Evolutionary conservation across 148 eudicot species (phyloP), one percentile per base, ranked within the genome.

Genomic region (Rhododendron vialii): DNA sequence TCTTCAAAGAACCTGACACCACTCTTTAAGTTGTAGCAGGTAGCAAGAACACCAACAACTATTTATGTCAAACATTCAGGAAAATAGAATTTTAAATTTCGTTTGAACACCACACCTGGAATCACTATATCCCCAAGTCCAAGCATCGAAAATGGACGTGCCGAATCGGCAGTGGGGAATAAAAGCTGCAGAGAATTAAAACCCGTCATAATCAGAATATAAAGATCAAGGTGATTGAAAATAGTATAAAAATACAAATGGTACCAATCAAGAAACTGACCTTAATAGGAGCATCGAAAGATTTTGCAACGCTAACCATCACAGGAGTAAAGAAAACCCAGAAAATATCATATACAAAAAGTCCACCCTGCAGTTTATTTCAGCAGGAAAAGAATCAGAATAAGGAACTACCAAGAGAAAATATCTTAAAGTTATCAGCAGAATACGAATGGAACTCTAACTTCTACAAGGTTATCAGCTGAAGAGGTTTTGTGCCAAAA

Each of bases 311-410:
- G 84, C 98, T 95, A 85, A 98, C 99, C 99, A 98, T 98, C 80
- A 98, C 99, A 43, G 99, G 99, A 43, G 99, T 98, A 83, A 98
- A 98, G 91, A 98, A 98, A 35, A 98, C 99, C 99, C 99, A 98
- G 88, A 98, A 98, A 82, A 98, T 94, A 88, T 98, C 99, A 90
- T 98, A 98, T 2, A 98, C 50, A 87, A 98, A 97, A 78, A 97
- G 96, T 73, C 99, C 99, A 87, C 93, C 94, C 99, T 97, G 95
- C 86, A 92, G 82, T 81, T 15, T 82, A 24, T 35, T 59, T 67
- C 38, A 84, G 41, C 78, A 78, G 67, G 35, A 73, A 83, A 18
- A 24, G 3, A 57, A 75, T 35, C 48, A 79, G 81, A 35, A 84
- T 30, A 38, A 78, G 18, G 43, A 84, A 77, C 24, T 45, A 57